phyloP scores from a whole-genome alignment of 768 basidiomycete genomes.

The Gymnopilus junonius region DNA sequence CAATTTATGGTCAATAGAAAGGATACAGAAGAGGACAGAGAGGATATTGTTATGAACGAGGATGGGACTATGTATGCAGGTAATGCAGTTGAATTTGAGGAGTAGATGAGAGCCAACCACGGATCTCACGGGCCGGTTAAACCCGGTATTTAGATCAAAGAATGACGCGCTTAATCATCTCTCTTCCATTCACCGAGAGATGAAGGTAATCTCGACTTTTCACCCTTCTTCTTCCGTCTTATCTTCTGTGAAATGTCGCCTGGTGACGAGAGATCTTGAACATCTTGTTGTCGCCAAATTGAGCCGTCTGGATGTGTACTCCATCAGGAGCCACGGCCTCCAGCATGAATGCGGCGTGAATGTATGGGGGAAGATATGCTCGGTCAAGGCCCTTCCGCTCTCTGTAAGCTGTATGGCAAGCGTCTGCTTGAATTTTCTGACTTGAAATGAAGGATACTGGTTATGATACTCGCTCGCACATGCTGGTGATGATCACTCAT shows the following conservation, averaged over 20 bases:
- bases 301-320: slow-evolving; percentile 70
- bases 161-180: slow-evolving; percentile 5
- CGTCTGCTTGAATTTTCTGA: slow-evolving; percentile 12
- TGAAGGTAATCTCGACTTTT: slow-evolving; percentile 75
- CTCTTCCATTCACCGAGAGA: slow-evolving; percentile 21
- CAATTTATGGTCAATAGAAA: slow-evolving; percentile 45
- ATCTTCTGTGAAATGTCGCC: slow-evolving; percentile 67
- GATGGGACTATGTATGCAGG: slow-evolving; percentile 62
- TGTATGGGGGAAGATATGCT: slow-evolving; percentile 70
- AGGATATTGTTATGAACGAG: slow-evolving; percentile 56
- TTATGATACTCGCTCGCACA: slow-evolving; percentile 47
- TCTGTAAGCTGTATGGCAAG: slow-evolving; percentile 43
- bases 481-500: slow-evolving; percentile 75
- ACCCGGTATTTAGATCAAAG: neutral
- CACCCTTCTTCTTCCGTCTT: slow-evolving; percentile 76
- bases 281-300: slow-evolving; percentile 73
- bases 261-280: slow-evolving; percentile 58
- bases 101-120: slow-evolving; percentile 9
- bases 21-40: slow-evolving; percentile 22
- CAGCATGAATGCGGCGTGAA: slow-evolving; percentile 61
- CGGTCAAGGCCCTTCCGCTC: slow-evolving; percentile 58
- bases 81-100: slow-evolving; percentile 28
- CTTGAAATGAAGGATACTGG: slow-evolving; percentile 15
- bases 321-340: slow-evolving; percentile 63
- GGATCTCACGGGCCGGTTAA: slow-evolving; percentile 2